Percentiles rank a stretch among this genome's conserved stretches.
These are phyloP conservation scores for Mucor racemosus DNA, from an alignment of 371 early-diverging fungal species.

Conservation along the genomic window DNA sequence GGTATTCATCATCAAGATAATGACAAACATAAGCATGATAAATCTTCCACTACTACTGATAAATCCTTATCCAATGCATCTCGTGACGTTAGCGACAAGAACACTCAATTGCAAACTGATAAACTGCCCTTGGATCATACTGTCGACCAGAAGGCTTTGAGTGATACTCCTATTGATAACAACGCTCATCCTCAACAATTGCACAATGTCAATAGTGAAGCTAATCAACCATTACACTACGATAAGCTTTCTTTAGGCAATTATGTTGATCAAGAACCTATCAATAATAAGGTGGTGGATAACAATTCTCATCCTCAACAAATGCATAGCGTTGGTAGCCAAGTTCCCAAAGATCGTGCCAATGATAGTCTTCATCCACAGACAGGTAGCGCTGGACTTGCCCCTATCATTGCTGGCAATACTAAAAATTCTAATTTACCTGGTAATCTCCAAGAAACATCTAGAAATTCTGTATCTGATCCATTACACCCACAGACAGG, in stretches of 20 bases:
- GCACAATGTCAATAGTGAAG: not conserved
- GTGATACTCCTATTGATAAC: not conserved
- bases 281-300: not conserved
- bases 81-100: not conserved
- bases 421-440: not conserved
- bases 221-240: not conserved
- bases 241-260: not conserved
- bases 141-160: not conserved
- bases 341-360: not conserved
- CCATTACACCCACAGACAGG: too few relatives aligned
- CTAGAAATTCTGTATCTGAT: not conserved
- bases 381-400: not conserved
- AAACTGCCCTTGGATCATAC: not conserved
- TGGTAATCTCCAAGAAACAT: not conserved
- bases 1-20: not conserved
- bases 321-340: not conserved
- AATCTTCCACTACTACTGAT: too few relatives aligned
- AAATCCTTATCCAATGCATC: too few relatives aligned
- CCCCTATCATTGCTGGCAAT: not conserved
- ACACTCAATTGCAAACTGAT: not conserved
- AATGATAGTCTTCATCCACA: not conserved
- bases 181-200: slow-evolving; percentile 4
- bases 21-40: not conserved
- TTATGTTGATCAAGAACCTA: not conserved
- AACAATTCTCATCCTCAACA: slow-evolving; percentile 8